Percentiles rank a stretch among this genome's conserved stretches.
These are phyloP conservation scores for Tuber calosporum DNA, from an alignment of 495 filamentous ascomycete species.

Conservation along the genomic window DNA sequence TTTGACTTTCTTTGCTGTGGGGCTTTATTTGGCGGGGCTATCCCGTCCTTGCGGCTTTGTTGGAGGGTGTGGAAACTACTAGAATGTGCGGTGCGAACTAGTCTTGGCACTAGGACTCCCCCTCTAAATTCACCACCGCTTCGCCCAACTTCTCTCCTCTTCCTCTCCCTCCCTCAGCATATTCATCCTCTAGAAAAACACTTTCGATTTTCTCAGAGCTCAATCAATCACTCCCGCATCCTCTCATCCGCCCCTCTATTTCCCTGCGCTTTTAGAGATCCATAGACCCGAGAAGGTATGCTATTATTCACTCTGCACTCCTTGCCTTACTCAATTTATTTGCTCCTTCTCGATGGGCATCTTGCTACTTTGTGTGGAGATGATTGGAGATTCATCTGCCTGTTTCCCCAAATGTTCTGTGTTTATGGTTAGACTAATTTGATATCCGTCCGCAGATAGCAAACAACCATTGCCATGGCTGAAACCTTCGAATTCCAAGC, in stretches of 20 bases:
- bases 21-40: constrained; percentile 31
- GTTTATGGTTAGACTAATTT: not conserved
- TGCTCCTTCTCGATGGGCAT: not conserved
- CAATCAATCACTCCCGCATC: constrained; percentile 24
- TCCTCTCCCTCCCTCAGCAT: constrained; percentile 27
- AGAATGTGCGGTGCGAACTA: constrained; percentile 25
- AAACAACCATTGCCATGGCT: constrained; percentile 54
- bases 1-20: constrained; percentile 27
- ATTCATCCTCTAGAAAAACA: constrained; percentile 8
- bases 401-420: not conserved
- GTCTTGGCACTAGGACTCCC: constrained; percentile 32
- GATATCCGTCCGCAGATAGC: constrained; percentile 17
- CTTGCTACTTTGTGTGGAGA: not conserved
- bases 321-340: constrained; percentile 5
- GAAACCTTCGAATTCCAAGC: constrained; percentile 99
- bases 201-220: constrained; percentile 21
- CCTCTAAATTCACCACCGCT: constrained; percentile 36
- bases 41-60: constrained; percentile 28
- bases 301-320: constrained; percentile 28
- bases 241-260: constrained; percentile 23
- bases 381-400: not conserved
- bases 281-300: constrained; percentile 34
- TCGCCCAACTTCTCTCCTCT: constrained; percentile 24
- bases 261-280: constrained; percentile 34
- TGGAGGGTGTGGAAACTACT: constrained; percentile 33